These are phyloP conservation scores for Botryotinia globosa DNA, from an alignment of 2,329 filamentous ascomycete genomes.

Conservation along the genomic window DNA sequence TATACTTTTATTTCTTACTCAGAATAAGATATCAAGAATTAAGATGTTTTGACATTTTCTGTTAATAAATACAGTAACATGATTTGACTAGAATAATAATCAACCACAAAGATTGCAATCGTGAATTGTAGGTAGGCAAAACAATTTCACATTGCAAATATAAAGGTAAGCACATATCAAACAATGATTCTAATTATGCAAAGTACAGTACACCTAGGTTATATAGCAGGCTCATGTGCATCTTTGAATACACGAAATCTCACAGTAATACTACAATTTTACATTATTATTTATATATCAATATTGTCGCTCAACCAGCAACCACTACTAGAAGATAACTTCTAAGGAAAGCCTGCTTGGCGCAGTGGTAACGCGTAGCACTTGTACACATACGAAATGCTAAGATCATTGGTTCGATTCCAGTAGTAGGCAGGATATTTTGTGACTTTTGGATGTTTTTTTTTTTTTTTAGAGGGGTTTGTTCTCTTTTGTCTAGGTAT, in stretches of 20 bases:
- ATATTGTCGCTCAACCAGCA: fast-evolving
- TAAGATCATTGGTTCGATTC: constrained; percentile 20
- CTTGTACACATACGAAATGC: background rate
- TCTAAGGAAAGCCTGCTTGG: constrained; percentile 11
- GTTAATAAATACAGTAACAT: no score
- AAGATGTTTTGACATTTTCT: background rate
- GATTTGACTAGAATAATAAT: no score
- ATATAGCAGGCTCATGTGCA: background rate
- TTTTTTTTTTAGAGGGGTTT: background rate
- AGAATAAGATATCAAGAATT: background rate
- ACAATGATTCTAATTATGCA: background rate
- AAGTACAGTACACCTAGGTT: no score
- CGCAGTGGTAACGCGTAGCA: constrained; percentile 19
- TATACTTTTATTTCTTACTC: no score
- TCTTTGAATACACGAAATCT: fast-evolving
- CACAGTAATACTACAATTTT: no score
- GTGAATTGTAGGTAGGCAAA: background rate
- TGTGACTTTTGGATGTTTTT: fast-evolving
- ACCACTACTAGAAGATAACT: constrained; percentile 2
- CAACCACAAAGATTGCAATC: background rate
- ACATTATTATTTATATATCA: background rate
- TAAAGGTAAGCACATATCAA: background rate
- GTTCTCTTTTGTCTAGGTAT: background rate
- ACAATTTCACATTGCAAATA: background rate
- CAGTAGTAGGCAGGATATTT: constrained; percentile 1